phyloP scores from a whole-genome alignment of 2,329 filamentous ascomycete species.

The Penicillium sp. region DNA sequence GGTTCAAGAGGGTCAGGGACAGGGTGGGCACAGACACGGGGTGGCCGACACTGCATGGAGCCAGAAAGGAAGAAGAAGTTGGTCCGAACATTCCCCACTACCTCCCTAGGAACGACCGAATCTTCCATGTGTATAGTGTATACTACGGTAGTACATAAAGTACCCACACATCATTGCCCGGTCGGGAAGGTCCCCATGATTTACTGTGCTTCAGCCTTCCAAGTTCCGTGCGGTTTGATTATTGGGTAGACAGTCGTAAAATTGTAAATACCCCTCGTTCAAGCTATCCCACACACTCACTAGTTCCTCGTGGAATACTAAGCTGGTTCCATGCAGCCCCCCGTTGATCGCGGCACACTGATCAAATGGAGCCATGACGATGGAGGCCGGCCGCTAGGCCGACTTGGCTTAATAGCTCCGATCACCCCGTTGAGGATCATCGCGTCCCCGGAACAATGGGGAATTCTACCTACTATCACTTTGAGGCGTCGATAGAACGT shows the following conservation, averaged over 20 bases:
- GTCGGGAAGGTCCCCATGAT: slow-evolving; percentile 12
- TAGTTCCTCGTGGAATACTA: background rate
- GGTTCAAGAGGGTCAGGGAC: slow-evolving; percentile 9
- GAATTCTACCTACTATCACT: background rate
- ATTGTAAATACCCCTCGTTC: background rate
- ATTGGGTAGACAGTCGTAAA: background rate
- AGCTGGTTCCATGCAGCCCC: background rate
- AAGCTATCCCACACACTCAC: background rate
- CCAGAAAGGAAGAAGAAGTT: slow-evolving; percentile 11
- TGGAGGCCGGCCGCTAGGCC: background rate
- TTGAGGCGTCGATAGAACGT: slow-evolving; percentile 1
- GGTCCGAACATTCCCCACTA: slow-evolving; percentile 11
- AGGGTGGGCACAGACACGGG: slow-evolving; percentile 24
- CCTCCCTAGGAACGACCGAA: background rate
- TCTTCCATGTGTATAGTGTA: background rate
- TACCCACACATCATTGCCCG: background rate
- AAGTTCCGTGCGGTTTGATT: background rate
- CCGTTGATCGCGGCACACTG: background rate
- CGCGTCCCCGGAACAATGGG: background rate
- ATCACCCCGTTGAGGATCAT: slow-evolving; percentile 1
- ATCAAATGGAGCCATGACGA: slow-evolving; percentile 3
- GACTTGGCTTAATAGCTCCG: background rate
- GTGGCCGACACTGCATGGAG: slow-evolving; percentile 22
- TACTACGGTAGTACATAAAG: background rate
- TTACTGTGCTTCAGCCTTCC: background rate